These are phyloP conservation scores for Clonostachys solani DNA, from an alignment of 2,329 filamentous ascomycete genomes.

Conservation along the genomic window DNA sequence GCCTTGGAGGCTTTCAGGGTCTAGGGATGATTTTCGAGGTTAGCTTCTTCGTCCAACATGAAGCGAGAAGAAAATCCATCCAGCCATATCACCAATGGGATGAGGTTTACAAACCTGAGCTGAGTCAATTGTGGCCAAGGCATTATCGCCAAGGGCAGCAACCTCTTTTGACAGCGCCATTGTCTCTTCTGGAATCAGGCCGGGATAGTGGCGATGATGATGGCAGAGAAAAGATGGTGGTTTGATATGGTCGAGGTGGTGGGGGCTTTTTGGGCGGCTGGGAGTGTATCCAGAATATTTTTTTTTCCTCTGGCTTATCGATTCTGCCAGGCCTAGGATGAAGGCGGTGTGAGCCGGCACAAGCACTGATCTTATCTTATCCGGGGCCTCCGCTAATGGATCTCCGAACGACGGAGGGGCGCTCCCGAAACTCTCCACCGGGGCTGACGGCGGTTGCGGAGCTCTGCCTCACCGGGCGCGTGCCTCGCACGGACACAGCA, in stretches of 20 bases:
- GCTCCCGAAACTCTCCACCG: too few species aligned
- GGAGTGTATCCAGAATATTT: conserved; percentile 1
- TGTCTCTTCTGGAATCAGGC: not conserved
- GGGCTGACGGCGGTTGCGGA: too few species aligned
- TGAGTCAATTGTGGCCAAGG: conserved; percentile 28
- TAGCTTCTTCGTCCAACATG: not conserved
- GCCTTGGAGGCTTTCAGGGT: conserved; percentile 60
- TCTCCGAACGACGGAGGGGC: too few species aligned
- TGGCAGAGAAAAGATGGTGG: not conserved
- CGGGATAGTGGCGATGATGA: not conserved
- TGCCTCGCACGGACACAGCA: too few species aligned
- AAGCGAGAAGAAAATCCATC: not conserved
- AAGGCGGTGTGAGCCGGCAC: too few species aligned
- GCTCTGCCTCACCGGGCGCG: too few species aligned
- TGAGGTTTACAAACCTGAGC: conserved; percentile 26
- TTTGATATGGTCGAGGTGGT: not conserved
- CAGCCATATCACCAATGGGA: not conserved
- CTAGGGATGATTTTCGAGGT: conserved; percentile 11
- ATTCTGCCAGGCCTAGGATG: too few species aligned
- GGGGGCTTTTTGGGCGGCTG: not conserved
- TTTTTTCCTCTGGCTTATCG: not conserved
- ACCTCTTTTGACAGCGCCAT: conserved; percentile 38
- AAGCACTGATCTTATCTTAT: too few species aligned
- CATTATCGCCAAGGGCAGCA: conserved; percentile 20
- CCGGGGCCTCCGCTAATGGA: too few species aligned